Evolutionary conservation across 1,284 basidiomycete genomes (phyloP).

Genomic region (Polyporus tsugae): DNA sequence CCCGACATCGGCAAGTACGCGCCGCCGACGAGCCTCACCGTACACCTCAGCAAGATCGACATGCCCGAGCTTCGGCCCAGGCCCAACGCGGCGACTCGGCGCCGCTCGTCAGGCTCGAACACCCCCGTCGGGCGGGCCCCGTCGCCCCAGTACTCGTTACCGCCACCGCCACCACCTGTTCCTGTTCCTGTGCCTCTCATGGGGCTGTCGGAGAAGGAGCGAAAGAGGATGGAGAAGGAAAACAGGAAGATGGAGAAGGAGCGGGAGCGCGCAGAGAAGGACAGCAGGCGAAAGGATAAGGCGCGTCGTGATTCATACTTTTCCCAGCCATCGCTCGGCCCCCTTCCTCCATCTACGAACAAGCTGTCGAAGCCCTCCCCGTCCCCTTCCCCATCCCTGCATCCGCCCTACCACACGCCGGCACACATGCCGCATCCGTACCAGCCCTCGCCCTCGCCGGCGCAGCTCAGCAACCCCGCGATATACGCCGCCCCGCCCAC

Average conservation of each 20-base stretch:
- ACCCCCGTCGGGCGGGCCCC: conserved; percentile 6
- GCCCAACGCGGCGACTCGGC: conserved; percentile 11
- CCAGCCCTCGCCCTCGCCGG: conserved; percentile 53
- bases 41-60: conserved; percentile 83
- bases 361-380: conserved; percentile 24
- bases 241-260: conserved; percentile 43
- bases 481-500: conserved; percentile 49
- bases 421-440: conserved; percentile 45
- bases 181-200: background rate
- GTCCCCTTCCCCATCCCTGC: background rate
- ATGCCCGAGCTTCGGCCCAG: conserved; percentile 81
- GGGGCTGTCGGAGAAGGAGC: conserved; percentile 34
- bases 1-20: conserved; percentile 12
- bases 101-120: conserved; percentile 18
- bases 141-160: conserved; percentile 2
- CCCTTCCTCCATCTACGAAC: conserved; percentile 9
- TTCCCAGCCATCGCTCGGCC: conserved; percentile 8
- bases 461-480: conserved; percentile 54
- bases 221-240: conserved; percentile 42
- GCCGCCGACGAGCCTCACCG: conserved; percentile 48
- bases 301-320: background rate
- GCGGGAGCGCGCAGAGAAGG: conserved; percentile 38
- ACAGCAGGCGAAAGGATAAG: conserved; percentile 32
- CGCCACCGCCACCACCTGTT: background rate
- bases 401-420: conserved; percentile 17